phyloP scores from a whole-genome alignment of 1,139 yeast genomes.

The Arxiozyma telluris region DNA sequence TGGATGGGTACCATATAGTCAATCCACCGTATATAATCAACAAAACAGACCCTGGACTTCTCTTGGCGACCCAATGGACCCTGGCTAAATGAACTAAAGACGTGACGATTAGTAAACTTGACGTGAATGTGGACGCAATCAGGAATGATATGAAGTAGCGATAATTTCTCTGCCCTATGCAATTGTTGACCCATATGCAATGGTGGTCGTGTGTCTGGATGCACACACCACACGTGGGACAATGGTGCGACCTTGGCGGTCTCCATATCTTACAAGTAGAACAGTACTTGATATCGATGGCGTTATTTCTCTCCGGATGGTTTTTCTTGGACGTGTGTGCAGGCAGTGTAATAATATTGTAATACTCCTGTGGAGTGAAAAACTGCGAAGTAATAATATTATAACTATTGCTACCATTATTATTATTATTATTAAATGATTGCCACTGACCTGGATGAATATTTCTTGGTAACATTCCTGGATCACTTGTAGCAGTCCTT shows the following conservation, averaged over 20 bases:
- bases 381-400: slow-evolving; percentile 34
- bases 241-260: slow-evolving; percentile 65
- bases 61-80: slow-evolving; percentile 17
- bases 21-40: slow-evolving; percentile 41
- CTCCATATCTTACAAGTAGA: slow-evolving; percentile 56
- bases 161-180: slow-evolving; percentile 68
- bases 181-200: slow-evolving; percentile 71
- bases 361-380: slow-evolving; percentile 55
- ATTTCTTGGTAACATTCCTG: slow-evolving; percentile 66
- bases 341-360: slow-evolving; percentile 50
- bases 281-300: slow-evolving; percentile 46
- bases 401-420: slow-evolving; percentile 22
- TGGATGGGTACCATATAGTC: slow-evolving; percentile 44
- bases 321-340: not conserved
- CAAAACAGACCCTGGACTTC: slow-evolving; percentile 40
- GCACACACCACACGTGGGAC: slow-evolving; percentile 59
- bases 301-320: slow-evolving; percentile 11
- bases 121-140: slow-evolving; percentile 17
- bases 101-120: slow-evolving; percentile 20
- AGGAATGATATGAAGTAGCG: slow-evolving; percentile 46
- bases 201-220: slow-evolving; percentile 63
- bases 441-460: slow-evolving; percentile 42
- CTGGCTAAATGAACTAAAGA: slow-evolving; percentile 22
- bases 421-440: slow-evolving; percentile 26
- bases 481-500: slow-evolving; percentile 53